Evolutionary conservation across 306 rosid species (phyloP).

Genomic region (Erythrophleum fordii): DNA sequence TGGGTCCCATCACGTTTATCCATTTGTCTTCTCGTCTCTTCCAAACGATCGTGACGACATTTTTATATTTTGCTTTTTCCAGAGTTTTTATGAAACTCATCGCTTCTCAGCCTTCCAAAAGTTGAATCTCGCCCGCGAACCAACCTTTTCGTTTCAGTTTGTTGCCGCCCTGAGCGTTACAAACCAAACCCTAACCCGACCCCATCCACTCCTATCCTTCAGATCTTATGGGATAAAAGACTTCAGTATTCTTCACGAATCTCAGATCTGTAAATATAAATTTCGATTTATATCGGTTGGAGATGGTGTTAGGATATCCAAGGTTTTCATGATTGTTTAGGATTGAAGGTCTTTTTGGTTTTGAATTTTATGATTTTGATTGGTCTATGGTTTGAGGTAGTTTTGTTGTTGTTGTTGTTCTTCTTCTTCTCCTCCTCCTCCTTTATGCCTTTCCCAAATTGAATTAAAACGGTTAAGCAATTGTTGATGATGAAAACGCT

Average conservation of each 20-base stretch:
- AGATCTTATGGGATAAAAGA: constrained; percentile 37
- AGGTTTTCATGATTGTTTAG: constrained; percentile 17
- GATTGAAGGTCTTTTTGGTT: constrained; percentile 30
- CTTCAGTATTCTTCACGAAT: constrained; percentile 36
- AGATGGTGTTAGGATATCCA: constrained; percentile 8
- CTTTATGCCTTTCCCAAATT: background rate
- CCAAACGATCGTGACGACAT: constrained; percentile 50
- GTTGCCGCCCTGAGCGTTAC: constrained; percentile 63
- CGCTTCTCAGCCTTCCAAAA: constrained; percentile 50
- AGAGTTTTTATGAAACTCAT: constrained; percentile 34
- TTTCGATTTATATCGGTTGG: constrained; percentile 37
- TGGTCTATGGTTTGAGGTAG: constrained; percentile 36
- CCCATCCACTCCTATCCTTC: constrained; percentile 20
- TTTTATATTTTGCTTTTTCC: constrained; percentile 24
- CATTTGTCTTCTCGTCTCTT: constrained; percentile 67
- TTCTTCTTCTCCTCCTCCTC: background rate
- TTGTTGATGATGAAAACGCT: constrained; percentile 21
- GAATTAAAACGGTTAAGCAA: constrained; percentile 38
- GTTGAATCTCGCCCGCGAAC: constrained; percentile 81
- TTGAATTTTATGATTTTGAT: constrained; percentile 17
- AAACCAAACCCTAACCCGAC: constrained; percentile 73
- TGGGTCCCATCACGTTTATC: constrained; percentile 63
- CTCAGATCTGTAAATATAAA: constrained; percentile 56
- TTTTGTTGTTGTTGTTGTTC: too few species aligned
- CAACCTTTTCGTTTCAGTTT: constrained; percentile 59